phyloP scores from a whole-genome alignment of 306 rosid genomes.

The Phaseolus lunatus region DNA sequence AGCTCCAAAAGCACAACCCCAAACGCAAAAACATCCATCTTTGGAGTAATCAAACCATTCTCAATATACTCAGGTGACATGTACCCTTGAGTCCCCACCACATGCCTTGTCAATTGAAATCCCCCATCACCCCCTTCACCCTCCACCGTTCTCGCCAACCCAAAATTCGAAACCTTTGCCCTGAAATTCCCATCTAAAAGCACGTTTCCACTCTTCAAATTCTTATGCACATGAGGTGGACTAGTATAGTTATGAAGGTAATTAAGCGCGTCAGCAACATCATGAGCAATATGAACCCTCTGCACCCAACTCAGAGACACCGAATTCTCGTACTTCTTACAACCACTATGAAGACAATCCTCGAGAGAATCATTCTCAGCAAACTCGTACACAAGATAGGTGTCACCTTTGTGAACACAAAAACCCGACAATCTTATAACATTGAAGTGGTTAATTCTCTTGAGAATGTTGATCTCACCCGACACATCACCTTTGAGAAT shows the following conservation, averaged over 20 bases:
- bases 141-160: slow-evolving; percentile 63
- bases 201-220: slow-evolving; percentile 67
- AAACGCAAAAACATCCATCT: slow-evolving; percentile 74
- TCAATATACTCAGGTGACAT: slow-evolving; percentile 82
- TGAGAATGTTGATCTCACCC: slow-evolving; percentile 66
- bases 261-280: slow-evolving; percentile 71
- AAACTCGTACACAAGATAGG: slow-evolving; percentile 77
- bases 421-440: slow-evolving; percentile 77
- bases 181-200: slow-evolving; percentile 65
- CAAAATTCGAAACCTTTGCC: slow-evolving; percentile 71
- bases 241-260: slow-evolving; percentile 72
- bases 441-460: slow-evolving; percentile 73
- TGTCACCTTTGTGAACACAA: slow-evolving; percentile 67
- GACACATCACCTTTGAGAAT: slow-evolving; percentile 71
- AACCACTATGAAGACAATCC: slow-evolving; percentile 54
- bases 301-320: slow-evolving; percentile 61
- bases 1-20: slow-evolving; percentile 79
- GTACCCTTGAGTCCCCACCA: slow-evolving; percentile 80
- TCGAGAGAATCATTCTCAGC: slow-evolving; percentile 65
- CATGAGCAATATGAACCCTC: slow-evolving; percentile 77
- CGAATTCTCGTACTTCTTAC: slow-evolving; percentile 1
- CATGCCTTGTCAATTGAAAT: slow-evolving; percentile 74
- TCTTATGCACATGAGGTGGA: slow-evolving; percentile 73
- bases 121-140: slow-evolving; percentile 48
- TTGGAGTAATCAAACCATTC: slow-evolving; percentile 71